Evolutionary conservation across 2,329 filamentous ascomycete species (phyloP), one percentile per base, ranked within the genome.

Genomic region (Aspergillus fijiensis): DNA sequence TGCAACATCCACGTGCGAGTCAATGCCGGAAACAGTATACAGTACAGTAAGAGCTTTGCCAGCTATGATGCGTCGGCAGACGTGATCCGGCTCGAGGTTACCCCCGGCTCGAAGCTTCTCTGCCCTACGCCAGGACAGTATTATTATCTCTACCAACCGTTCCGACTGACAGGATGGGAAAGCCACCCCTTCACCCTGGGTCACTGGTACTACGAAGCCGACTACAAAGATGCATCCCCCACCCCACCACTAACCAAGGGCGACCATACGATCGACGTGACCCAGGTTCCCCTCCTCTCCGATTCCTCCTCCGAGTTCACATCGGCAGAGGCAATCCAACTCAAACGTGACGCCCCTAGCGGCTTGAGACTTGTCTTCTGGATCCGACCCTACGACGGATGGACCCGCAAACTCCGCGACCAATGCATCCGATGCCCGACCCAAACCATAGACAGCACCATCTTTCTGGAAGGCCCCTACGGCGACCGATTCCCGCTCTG

Each of bases 391-490:
- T 83, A 80, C 64, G 72, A 79, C 53, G 81, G 82, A 52, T 83
- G 81, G 74, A 84, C 82, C 2, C 76, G 72, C 5, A 73, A 78
- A n/a, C 75, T 84, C 10, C 74, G 73, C 45, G 65, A 73, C 31
- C 66, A 74, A 59, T 80, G 71, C 56, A 65, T 71, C 48, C 61
- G 57, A 31, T 70, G 67, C 47, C 66, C 68, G 19, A 63, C 54
- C 31, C 66, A 50, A 27, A 64, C 60, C 12, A 70, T 69, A 16
- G 67, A 69, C 4, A 65, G 75, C 3, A 75, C 65, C 0, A 72
- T 83, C 47, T 74, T 83, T 3, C 66, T 84, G 10, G 82, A 84
- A 68, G 82, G 82, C 0, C 81, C 82, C 0, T 84, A 84, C 59
- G 81, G 81, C 4, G 70, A 77, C 31, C 68, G 69, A 4, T 71